Evolutionary conservation across 2,329 filamentous ascomycete species (phyloP).

Genomic region (Immersiporthe knoxdaviesiana): DNA sequence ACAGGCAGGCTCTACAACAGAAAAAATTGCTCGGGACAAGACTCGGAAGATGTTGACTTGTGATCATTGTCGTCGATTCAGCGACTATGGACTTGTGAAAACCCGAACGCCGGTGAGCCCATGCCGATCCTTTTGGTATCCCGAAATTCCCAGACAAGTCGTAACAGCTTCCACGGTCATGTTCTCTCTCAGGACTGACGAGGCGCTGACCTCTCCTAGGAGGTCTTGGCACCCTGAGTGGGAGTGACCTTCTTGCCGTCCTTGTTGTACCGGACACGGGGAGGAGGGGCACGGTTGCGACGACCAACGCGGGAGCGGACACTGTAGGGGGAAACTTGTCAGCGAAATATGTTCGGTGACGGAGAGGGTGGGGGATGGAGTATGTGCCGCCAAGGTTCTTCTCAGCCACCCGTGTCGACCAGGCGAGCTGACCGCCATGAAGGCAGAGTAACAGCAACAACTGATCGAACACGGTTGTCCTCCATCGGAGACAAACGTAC

Average conservation of each 20-base stretch:
- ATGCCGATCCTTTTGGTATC: conserved; percentile 20
- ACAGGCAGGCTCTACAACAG: not conserved
- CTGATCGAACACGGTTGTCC: conserved; percentile 55
- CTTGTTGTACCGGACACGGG: conserved; percentile 99
- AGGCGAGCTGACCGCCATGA: conserved; percentile 23
- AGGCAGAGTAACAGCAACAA: conserved; percentile 16
- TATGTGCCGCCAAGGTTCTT: conserved; percentile 44
- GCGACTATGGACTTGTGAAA: conserved; percentile 27
- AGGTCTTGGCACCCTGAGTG: conserved; percentile 73
- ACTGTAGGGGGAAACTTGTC: conserved; percentile 61
- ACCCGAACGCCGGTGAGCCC: conserved; percentile 25
- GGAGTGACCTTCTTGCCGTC: conserved; percentile 99
- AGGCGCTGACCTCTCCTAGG: conserved; percentile 35
- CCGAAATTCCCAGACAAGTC: conserved; percentile 2
- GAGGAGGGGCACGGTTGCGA: conserved; percentile 98
- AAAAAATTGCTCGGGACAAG: not conserved
- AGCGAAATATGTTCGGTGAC: conserved; percentile 39
- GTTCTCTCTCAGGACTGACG: not conserved
- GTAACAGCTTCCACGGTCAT: conserved; percentile 3
- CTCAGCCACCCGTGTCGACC: conserved; percentile 48
- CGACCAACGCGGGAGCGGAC: conserved; percentile 95
- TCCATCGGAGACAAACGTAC: conserved; percentile 71
- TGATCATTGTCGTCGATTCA: conserved; percentile 28
- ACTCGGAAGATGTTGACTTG: conserved; percentile 4
- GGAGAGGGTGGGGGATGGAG: conserved; percentile 29